phyloP scores from a whole-genome alignment of 73 alveolate species.

The Paramecium biaurelia region DNA sequence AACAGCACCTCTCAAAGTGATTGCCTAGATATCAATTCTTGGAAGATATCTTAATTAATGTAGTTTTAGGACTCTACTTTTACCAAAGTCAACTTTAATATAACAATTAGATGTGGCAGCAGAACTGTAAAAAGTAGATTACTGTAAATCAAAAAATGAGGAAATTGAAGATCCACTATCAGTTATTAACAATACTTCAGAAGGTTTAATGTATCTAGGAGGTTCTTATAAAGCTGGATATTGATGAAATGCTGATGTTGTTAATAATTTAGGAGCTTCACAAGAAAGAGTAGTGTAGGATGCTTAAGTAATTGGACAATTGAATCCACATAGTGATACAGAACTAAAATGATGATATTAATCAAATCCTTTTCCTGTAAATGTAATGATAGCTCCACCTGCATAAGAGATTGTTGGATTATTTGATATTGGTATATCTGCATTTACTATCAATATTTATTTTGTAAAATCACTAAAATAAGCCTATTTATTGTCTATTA shows the following conservation, averaged over 20 bases:
- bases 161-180: background rate
- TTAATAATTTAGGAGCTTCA: background rate
- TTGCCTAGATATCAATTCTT: background rate
- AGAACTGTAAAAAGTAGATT: background rate
- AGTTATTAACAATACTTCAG: background rate
- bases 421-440: background rate
- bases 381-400: background rate
- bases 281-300: background rate
- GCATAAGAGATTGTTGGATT: background rate
- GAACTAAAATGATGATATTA: background rate
- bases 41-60: background rate
- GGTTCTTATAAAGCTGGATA: background rate
- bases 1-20: background rate
- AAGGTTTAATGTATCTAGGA: background rate
- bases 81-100: background rate
- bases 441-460: background rate
- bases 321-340: background rate
- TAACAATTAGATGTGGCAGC: background rate
- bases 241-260: background rate
- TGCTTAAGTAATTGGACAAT: background rate
- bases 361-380: slow-evolving; percentile 22
- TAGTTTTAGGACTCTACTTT: background rate
- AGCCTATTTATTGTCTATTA: background rate
- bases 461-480: background rate
- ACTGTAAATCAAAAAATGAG: background rate